Conservation (phyloP, 805 yeast genomes). For the Zygosaccharomyces pseudorouxii region DNA sequence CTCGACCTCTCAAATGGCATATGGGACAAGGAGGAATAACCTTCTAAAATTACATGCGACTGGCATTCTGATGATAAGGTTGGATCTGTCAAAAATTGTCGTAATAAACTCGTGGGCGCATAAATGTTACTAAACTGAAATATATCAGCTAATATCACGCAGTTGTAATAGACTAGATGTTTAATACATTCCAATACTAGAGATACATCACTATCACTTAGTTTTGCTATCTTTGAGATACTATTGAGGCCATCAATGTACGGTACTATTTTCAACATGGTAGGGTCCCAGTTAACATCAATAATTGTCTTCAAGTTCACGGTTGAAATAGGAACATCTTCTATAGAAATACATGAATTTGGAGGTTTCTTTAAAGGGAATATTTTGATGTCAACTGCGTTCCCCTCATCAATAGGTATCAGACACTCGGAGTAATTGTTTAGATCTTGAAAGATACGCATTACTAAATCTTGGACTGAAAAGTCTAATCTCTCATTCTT, state of each 20-base stretch:
- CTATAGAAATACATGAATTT: slow-evolving; percentile 65
- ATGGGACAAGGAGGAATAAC: slow-evolving; percentile 27
- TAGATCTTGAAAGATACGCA: slow-evolving; percentile 89
- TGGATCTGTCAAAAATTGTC: slow-evolving; percentile 58
- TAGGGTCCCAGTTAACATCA: slow-evolving; percentile 96
- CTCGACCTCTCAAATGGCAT: slow-evolving; percentile 33
- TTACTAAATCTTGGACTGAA: slow-evolving; percentile 69
- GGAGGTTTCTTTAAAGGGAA: slow-evolving; percentile 86
- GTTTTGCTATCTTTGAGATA: slow-evolving; percentile 64
- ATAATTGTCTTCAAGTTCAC: slow-evolving; percentile 67
- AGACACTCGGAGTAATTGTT: slow-evolving; percentile 95
- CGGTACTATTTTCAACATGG: slow-evolving; percentile 83
- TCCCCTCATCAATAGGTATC: slow-evolving; percentile 86
- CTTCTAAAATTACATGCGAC: slow-evolving; percentile 58
- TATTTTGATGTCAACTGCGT: slow-evolving; percentile 87
- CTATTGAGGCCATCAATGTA: slow-evolving; percentile 86
- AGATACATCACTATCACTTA: slow-evolving; percentile 75
- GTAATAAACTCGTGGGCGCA: slow-evolving; percentile 79
- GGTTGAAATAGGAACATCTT: slow-evolving; percentile 88
- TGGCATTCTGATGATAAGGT: slow-evolving; percentile 79
- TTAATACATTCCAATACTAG: slow-evolving; percentile 83
- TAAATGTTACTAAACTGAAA: slow-evolving; percentile 86
- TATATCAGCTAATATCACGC: slow-evolving; percentile 76
- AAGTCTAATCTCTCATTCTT: slow-evolving; percentile 29
- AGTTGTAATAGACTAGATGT: slow-evolving; percentile 84